A percentile compares a stretch with the other conserved stretches of the same genome.
Conservation (phyloP, 805 yeast species). For the Metschnikowia drakensbergensis region DNA sequence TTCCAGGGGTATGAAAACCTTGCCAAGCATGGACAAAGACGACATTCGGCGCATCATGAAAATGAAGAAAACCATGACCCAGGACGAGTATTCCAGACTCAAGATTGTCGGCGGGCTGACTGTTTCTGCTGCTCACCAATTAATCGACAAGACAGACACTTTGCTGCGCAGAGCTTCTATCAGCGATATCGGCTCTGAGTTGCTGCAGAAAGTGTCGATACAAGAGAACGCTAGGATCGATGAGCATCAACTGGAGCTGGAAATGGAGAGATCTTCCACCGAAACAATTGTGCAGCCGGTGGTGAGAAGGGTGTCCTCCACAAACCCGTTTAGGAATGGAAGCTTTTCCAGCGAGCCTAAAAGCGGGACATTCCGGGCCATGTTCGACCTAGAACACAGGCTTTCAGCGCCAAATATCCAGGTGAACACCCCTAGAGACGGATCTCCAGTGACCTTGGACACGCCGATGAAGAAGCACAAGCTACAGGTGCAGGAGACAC, state of each 20-base stretch:
- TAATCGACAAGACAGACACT: constrained; percentile 16
- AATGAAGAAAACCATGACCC: constrained; percentile 34
- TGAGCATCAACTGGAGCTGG: neutral
- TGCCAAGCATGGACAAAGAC: constrained; percentile 47
- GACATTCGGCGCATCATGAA: constrained; percentile 39
- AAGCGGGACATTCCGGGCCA: no score
- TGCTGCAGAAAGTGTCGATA: neutral
- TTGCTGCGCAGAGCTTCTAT: constrained; percentile 17
- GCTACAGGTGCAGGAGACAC: neutral
- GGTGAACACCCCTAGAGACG: neutral
- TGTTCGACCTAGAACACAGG: no score
- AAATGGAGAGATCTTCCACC: neutral
- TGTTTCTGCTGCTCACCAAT: constrained; percentile 8
- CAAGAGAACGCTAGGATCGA: neutral
- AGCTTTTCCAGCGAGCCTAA: neutral
- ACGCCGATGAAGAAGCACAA: neutral
- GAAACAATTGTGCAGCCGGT: neutral
- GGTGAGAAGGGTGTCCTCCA: neutral
- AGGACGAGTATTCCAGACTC: constrained; percentile 37
- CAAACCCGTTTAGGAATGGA: constrained; percentile 4
- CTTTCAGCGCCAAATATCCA: no score
- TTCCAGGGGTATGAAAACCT: constrained; percentile 44
- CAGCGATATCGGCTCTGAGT: constrained; percentile 9
- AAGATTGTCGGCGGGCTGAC: constrained; percentile 27
- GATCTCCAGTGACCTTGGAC: neutral